These are phyloP conservation scores for Crassisporium funariophilum DNA, from an alignment of 768 basidiomycete genomes.

Conservation along the genomic window DNA sequence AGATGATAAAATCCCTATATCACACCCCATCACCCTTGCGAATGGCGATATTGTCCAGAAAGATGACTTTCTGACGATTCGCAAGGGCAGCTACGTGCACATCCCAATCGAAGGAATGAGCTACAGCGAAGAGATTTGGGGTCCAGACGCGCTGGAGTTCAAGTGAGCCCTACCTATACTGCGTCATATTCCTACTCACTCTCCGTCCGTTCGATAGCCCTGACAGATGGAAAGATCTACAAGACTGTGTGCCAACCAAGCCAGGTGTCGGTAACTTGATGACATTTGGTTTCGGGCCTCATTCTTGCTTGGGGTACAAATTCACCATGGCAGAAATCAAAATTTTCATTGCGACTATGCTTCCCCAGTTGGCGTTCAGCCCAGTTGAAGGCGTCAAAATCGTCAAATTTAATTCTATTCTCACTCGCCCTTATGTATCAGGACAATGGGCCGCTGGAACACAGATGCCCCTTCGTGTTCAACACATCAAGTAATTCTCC, in stretches of 20 bases:
- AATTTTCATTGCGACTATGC: conserved; percentile 46
- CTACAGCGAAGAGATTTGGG: conserved; percentile 54
- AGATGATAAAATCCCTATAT: conserved; percentile 57
- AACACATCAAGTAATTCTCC: conserved; percentile 15
- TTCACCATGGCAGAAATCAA: conserved; percentile 54
- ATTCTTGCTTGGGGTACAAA: conserved; percentile 51
- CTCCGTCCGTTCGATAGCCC: conserved; percentile 38
- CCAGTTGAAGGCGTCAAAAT: conserved; percentile 43
- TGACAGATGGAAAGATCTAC: conserved; percentile 52
- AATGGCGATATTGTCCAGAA: conserved; percentile 38
- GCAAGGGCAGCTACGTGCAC: conserved; percentile 57
- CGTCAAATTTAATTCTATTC: conserved; percentile 48
- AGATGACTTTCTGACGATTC: conserved; percentile 39
- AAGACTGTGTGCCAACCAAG: conserved; percentile 35
- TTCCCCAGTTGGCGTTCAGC: conserved; percentile 48
- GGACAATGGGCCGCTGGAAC: conserved; percentile 42
- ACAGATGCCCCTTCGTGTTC: conserved; percentile 39
- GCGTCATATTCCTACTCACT: conserved; percentile 3
- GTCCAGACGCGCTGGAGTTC: conserved; percentile 52
- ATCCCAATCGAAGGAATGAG: conserved; percentile 61
- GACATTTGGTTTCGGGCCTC: conserved; percentile 56
- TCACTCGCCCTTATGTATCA: conserved; percentile 51
- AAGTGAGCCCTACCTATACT: conserved; percentile 41
- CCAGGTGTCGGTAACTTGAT: conserved; percentile 53
- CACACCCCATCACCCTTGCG: conserved; percentile 42